Base-by-base conservation (phyloP, 164 flowering plant species). In the Stephania japonica region DNA sequence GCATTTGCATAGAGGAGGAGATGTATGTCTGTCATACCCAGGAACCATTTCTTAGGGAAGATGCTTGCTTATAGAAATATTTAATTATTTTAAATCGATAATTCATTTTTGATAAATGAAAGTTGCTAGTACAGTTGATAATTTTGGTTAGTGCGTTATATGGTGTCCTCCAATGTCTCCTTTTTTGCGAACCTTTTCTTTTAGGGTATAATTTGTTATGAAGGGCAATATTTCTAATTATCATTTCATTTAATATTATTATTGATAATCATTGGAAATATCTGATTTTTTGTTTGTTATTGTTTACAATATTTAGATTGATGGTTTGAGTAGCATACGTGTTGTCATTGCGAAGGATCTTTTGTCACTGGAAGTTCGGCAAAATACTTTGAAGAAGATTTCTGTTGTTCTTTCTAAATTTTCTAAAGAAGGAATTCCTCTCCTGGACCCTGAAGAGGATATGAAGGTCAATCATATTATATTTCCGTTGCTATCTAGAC, bases 361-460 rank as follows among this genome's bases (percentile, higher is more conserved):
- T 83, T 81, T 92, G 86, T 89, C 95, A 63, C 69, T 84, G 78
- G 88, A 93, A 84, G 88, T 86, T 80, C 88, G 99, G 76, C 93
- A 91, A 81, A 88, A 92, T 81, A 89, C 97, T 13, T 65, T 93
- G 80, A 96, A 96, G 83, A 89, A 86, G 77, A 84, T 91, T 24
- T 82, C 85, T 9, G 97, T 91, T 84, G 86, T 86, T 78, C 86
- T 90, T 73, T 78, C 83, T 65, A 90, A 98, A 86, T 84, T 85
- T 80, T 65, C 88, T 26, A 82, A 88, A 79, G 82, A 87, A 59
- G 98, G 97, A 70, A 67, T 91, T 65, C 97, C 91, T 24, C 86
- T 85, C 16, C 83, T 96, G 42, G 93, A 93, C 78, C 97, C 97
- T 64, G 94, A 93, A 84, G 98, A 89, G 67, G 97, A 96, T 78